These are phyloP conservation scores for Starmerella riodocensis DNA, from an alignment of 805 yeast genomes.

Conservation along the genomic window DNA sequence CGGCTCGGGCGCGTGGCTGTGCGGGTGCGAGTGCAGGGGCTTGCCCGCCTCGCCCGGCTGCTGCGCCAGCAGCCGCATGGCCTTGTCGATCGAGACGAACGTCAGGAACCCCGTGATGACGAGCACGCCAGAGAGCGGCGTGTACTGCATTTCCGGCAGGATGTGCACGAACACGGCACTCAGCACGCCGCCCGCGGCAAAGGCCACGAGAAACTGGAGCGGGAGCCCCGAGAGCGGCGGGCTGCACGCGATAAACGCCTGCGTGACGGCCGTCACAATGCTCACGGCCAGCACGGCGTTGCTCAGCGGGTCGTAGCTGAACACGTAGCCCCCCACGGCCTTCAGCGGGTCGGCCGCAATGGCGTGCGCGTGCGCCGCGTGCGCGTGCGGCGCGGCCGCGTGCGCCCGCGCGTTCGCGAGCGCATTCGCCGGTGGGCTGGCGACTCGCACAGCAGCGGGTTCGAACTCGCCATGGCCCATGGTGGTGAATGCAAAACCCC, in stretches of 20 bases:
- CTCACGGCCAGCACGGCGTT: conserved; percentile 16
- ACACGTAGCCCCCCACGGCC: conserved; percentile 4
- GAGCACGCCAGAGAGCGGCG: conserved; percentile 38
- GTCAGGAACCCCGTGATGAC: conserved; percentile 47
- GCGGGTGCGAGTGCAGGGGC: conserved; percentile 35
- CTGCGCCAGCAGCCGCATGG: conserved; percentile 35
- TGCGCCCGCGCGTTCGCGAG: no score
- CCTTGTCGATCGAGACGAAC: conserved; percentile 52
- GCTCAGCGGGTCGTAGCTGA: conserved; percentile 9
- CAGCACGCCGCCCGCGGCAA: conserved; percentile 63
- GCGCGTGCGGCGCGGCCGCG: no score
- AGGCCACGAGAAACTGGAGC: conserved; percentile 45
- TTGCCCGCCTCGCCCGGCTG: not conserved
- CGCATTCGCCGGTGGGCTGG: no score
- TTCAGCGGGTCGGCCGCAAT: not conserved
- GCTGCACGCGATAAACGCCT: conserved; percentile 9
- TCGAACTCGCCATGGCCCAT: no score
- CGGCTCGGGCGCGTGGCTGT: conserved; percentile 28
- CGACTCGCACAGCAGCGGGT: no score
- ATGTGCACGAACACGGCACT: conserved; percentile 66
- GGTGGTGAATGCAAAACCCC: no score
- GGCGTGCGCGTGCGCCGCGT: not conserved
- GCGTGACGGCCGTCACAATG: conserved; percentile 13
- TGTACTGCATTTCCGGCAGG: conserved; percentile 44
- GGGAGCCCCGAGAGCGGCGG: conserved; percentile 35